Percentiles rank a stretch among this genome's conserved stretches.
Evolutionary conservation across 352 stramenopile genomes (phyloP).

Genomic region (Phytophthora pistaciae): DNA sequence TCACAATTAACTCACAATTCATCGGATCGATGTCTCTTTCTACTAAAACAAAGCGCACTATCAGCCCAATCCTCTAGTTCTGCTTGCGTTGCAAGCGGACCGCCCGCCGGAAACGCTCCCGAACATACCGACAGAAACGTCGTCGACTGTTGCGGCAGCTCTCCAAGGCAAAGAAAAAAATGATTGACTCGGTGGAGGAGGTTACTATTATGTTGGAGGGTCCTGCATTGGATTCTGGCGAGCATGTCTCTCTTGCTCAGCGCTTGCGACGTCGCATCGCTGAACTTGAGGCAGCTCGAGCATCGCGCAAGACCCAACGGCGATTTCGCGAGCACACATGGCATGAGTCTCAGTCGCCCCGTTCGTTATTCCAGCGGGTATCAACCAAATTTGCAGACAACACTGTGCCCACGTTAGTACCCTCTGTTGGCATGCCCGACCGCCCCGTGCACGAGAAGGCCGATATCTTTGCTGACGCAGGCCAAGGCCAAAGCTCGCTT

Average conservation of each 20-base stretch:
- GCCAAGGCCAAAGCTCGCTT: too few species aligned
- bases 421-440: neutral
- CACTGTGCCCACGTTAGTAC: neutral
- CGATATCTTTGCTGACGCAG: neutral
- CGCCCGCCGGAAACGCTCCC: too few species aligned
- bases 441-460: neutral
- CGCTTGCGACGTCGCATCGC: neutral
- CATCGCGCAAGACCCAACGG: neutral
- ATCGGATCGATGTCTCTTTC: too few species aligned
- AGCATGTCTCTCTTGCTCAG: neutral
- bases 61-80: too few species aligned
- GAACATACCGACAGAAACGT: neutral
- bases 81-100: neutral
- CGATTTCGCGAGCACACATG: neutral
- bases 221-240: neutral
- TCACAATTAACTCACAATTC: too few species aligned
- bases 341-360: neutral
- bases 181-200: neutral
- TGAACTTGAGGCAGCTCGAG: neutral
- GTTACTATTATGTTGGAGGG: neutral
- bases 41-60: too few species aligned
- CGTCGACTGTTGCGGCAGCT: neutral
- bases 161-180: neutral
- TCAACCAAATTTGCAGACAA: neutral
- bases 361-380: neutral